Evolutionary conservation across 2,329 filamentous ascomycete species (phyloP), one percentile per base, ranked within the genome.

Genomic region (Orbilia ellipsospora): DNA sequence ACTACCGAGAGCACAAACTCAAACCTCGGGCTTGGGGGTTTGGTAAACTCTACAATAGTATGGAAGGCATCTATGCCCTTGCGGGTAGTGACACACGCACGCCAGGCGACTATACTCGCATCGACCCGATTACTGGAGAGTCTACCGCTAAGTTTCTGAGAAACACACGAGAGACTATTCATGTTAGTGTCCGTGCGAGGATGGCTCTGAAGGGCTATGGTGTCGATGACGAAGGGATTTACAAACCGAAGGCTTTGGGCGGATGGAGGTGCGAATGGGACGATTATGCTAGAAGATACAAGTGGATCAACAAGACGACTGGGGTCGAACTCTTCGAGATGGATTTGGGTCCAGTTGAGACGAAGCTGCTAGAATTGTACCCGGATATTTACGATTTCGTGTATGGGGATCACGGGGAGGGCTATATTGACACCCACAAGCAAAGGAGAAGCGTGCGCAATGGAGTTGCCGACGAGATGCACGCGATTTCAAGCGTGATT

Each of bases 51-150:
- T 69, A 75, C 23, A 40, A 75, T 15, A 68, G 57, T 40, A 64
- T 69, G 72, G 65, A 68, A 2, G 72, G 72, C 13, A 61, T 75
- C n/a, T 75, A 75, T 42, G 72, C 72, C 10, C 57, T 75, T 1
- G 64, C 59, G 52, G 72, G 72, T 0, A 75, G 64, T 20, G 64
- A 75, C 28, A 60, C 57, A 23, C 44, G 72, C 3, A 64, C 72
- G 1, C 72, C 72, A 15, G 72, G 72, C 3, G 59, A 75, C n/a
- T 75, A 75, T 42, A 65, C 64, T 40, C 51, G 72, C 8, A 56
- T 57, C 12, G 64, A 75, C 18, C 72, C 64, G 0, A 28, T 26
- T 12, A 69, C 63, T 4, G 72, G 63, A 6, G 72, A 68, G 26
- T 45, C 23, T 15, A 75, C 72, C 4, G 59, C 48, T 1, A 68